Percentiles rank a stretch among this genome's conserved stretches.
Evolutionary conservation across 1,284 basidiomycete genomes (phyloP).

Genomic region (Leccinum pachyderme): DNA sequence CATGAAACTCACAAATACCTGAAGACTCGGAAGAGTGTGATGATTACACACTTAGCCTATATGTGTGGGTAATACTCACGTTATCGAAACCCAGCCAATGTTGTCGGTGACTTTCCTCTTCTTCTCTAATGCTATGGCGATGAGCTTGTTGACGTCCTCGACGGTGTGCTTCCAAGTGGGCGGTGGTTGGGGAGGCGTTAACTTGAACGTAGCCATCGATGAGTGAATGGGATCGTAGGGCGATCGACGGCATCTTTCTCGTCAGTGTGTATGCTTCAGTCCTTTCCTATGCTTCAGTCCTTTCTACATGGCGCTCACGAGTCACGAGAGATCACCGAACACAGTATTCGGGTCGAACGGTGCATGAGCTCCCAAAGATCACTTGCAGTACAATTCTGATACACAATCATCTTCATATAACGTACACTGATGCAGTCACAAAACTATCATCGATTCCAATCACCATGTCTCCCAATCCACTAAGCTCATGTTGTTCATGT

Average conservation of each 20-base stretch:
- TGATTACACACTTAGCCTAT: not conserved
- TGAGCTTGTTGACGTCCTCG: constrained; percentile 55
- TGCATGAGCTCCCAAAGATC: no score
- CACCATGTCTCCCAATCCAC: no score
- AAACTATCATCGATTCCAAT: no score
- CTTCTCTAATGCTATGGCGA: constrained; percentile 57
- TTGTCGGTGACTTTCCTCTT: constrained; percentile 41
- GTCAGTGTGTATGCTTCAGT: no score
- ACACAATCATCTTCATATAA: no score
- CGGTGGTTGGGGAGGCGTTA: constrained; percentile 65
- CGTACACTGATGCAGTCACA: no score
- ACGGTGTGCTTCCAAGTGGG: constrained; percentile 70
- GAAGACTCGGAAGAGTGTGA: not conserved
- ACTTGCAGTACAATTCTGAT: no score
- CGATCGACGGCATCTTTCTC: no score
- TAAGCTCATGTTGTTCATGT: no score
- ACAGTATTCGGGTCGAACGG: constrained; percentile 31
- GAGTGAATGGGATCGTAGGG: no score
- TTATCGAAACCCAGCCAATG: constrained; percentile 66
- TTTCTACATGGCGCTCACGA: constrained; percentile 72
- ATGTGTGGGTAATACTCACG: constrained; percentile 37
- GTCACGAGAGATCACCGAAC: constrained; percentile 61
- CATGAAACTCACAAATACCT: constrained; percentile 65
- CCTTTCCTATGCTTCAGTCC: constrained; percentile 68
- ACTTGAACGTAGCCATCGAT: constrained; percentile 29